These are phyloP conservation scores for Scenedesmus sp. DNA, from an alignment of 163 green algal genomes.

Conservation along the genomic window DNA sequence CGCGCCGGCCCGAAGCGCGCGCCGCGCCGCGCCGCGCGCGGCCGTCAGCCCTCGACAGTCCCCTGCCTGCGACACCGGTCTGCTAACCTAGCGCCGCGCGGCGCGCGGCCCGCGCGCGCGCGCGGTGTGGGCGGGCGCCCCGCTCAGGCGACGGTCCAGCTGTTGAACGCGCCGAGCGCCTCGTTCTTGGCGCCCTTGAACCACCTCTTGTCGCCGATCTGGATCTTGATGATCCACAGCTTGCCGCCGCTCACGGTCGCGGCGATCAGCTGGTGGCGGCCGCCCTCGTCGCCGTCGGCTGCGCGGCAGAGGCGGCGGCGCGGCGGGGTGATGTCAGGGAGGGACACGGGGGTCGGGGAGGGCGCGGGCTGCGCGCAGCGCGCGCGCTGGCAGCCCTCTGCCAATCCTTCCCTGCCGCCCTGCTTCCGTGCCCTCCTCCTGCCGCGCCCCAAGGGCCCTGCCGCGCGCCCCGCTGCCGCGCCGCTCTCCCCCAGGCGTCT, in stretches of 20 bases:
- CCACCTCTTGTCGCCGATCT: conserved; percentile 98
- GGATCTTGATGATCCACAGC: conserved; percentile 95
- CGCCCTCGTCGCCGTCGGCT: conserved; percentile 97
- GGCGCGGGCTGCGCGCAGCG: too few relatives aligned
- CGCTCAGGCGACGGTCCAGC: conserved; percentile 89
- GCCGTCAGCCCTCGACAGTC: neutral
- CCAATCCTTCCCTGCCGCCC: too few relatives aligned
- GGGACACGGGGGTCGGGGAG: too few relatives aligned
- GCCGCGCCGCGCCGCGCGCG: neutral
- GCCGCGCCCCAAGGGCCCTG: too few relatives aligned
- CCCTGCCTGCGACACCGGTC: neutral
- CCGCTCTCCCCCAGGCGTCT: too few relatives aligned
- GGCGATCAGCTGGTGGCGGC: conserved; percentile 94
- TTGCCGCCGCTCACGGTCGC: conserved; percentile 89
- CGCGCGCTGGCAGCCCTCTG: too few relatives aligned
- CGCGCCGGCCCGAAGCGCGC: neutral
- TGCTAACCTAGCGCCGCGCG: neutral
- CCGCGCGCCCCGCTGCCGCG: too few relatives aligned
- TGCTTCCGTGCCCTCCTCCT: too few relatives aligned
- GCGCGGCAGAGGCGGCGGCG: conserved; percentile 7
- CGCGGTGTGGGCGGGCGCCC: too few relatives aligned
- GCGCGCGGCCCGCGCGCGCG: too few relatives aligned
- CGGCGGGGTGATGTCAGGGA: too few relatives aligned
- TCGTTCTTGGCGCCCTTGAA: conserved; percentile 96
- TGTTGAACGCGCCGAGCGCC: conserved; percentile 70